Evolutionary conservation across 2,329 filamentous ascomycete species (phyloP), one percentile per base, ranked within the genome.

Genomic region (Zopfia rhizophila): DNA sequence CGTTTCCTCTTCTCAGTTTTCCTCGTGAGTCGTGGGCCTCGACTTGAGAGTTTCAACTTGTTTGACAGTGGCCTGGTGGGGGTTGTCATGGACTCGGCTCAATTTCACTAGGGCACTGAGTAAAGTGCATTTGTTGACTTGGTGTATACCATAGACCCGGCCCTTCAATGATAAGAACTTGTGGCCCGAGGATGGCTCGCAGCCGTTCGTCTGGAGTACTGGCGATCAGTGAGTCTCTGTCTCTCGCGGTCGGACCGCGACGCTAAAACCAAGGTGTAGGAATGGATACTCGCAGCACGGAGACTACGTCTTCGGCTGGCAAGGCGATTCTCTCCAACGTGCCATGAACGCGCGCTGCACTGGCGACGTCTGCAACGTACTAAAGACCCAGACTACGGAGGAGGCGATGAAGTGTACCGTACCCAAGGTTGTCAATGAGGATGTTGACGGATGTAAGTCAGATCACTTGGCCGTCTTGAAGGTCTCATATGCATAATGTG

Each of bases 231-330:
- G 23, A 59, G 60, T 55, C 41, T 45, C 12, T n/a, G 2, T 32
- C 14, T 45, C 8, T 22, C 23, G 8, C 23, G 18, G 13, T 8
- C 17, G 21, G 18, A 37, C 4, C 11, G 33, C 12, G 28, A 32
- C 16, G 21, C 45, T 49, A 36, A 55, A 10, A 40, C 14, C 10
- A 41, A 25, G 17, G 21, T 14, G 10, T 37, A 65, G 58, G 28
- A 23, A 52, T n/a, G 60, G 60, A 25, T 64, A 56, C 31, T 55
- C 54, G 4, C 53, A 63, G 33, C 61, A 66, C 35, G 61, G 62
- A 13, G 63, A 67, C 33, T 65, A 67, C 30, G 58, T 67, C 18
- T 67, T 65, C 36, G 40, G 40, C 6, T 65, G 63, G 62, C 58
- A 67, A 53, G 61, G 56, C 12, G 61, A 67, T 43, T 51, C 62